These are phyloP conservation scores for Cochlearia excelsa DNA, from an alignment of 345 rosid species.

Conservation along the genomic window DNA sequence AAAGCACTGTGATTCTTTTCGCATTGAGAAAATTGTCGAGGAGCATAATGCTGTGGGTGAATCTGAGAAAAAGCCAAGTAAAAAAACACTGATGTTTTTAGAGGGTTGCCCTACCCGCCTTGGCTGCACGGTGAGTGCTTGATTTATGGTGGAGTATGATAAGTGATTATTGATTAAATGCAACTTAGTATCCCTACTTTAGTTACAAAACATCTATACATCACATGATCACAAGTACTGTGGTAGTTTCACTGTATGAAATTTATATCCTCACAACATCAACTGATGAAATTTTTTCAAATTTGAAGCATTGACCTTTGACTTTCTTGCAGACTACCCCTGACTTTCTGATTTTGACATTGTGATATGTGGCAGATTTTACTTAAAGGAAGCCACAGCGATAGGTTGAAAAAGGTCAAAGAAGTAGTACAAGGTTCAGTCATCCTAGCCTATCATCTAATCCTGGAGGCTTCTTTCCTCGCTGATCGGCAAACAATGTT, in stretches of 20 bases:
- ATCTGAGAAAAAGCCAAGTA: slow-evolving; percentile 66
- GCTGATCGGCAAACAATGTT: slow-evolving; percentile 82
- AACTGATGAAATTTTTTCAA: slow-evolving; percentile 11
- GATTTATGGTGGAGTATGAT: slow-evolving; percentile 9
- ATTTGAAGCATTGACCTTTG: background rate
- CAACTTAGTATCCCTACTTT: background rate
- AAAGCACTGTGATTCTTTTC: slow-evolving; percentile 80
- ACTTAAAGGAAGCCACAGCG: slow-evolving; percentile 81
- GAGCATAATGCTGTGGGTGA: slow-evolving; percentile 65
- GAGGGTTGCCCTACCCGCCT: slow-evolving; percentile 79
- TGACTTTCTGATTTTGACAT: slow-evolving; percentile 24
- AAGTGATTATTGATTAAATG: background rate
- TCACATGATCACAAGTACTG: slow-evolving; percentile 1
- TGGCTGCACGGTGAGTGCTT: slow-evolving; percentile 85
- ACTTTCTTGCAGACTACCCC: slow-evolving; percentile 16
- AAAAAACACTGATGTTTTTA: slow-evolving; percentile 83
- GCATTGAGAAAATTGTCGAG: slow-evolving; percentile 71
- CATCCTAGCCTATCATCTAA: slow-evolving; percentile 70
- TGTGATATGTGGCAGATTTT: slow-evolving; percentile 57
- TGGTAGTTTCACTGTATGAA: slow-evolving; percentile 4
- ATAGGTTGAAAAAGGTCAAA: slow-evolving; percentile 79
- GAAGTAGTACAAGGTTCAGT: slow-evolving; percentile 68
- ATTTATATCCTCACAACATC: background rate
- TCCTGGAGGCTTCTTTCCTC: slow-evolving; percentile 90
- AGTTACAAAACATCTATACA: background rate